A percentile compares a stretch with the other conserved stretches of the same genome.
Evolutionary conservation across 2,329 filamentous ascomycete genomes (phyloP).

Genomic region (Stachybotrys elegans): DNA sequence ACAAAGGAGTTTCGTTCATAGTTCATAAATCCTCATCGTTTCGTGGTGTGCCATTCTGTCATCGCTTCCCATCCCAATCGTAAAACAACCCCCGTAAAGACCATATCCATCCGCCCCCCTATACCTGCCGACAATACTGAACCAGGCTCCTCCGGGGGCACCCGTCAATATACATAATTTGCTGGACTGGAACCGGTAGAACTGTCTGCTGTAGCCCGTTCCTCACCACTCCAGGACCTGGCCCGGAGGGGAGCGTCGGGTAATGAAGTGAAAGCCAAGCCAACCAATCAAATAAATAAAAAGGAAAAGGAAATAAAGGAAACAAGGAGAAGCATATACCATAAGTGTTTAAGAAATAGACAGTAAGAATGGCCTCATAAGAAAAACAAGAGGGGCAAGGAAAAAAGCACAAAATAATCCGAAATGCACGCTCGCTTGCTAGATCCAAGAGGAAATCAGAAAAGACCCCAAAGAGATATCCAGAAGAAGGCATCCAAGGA

Average conservation of each 20-base stretch:
- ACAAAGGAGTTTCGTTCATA: no score
- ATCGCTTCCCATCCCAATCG: no score
- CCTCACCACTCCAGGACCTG: no score
- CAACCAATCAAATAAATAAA: not conserved
- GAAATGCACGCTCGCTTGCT: constrained; percentile 30
- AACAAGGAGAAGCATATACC: constrained; percentile 20
- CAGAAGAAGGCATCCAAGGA: constrained; percentile 24
- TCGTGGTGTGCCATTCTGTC: no score
- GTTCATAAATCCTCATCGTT: no score
- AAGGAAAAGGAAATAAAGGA: constrained; percentile 18
- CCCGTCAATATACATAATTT: not conserved
- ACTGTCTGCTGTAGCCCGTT: not conserved
- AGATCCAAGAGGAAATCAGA: constrained; percentile 26
- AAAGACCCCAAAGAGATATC: constrained; percentile 23
- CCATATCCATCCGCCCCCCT: no score
- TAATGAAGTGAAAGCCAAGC: not conserved
- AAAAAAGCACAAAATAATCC: constrained; percentile 25
- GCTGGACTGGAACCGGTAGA: constrained; percentile 3
- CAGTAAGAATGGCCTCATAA: no score
- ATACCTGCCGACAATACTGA: no score
- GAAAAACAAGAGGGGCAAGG: no score
- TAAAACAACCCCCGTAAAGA: no score
- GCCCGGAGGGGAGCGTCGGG: not conserved
- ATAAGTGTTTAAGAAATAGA: no score
- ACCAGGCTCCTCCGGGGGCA: no score